Evolutionary conservation across 805 yeast species (phyloP).

Genomic region (Ogataea siamensis): DNA sequence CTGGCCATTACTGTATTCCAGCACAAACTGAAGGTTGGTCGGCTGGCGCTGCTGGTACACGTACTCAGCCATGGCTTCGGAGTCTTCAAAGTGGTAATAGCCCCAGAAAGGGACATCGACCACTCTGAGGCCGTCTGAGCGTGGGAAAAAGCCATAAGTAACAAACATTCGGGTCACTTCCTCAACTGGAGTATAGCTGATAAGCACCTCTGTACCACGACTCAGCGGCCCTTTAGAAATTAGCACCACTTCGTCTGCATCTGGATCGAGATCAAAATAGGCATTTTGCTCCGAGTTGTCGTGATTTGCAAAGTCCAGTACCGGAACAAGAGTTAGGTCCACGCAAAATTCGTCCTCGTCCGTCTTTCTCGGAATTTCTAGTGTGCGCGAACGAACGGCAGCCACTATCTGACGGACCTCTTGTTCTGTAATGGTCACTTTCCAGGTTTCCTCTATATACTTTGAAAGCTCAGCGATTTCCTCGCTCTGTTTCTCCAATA

Average conservation of each 20-base stretch:
- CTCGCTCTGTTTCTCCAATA: slow-evolving; percentile 14
- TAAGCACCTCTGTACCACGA: slow-evolving; percentile 37
- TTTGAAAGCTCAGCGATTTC: slow-evolving; percentile 18
- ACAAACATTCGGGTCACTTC: slow-evolving; percentile 40
- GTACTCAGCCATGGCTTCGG: slow-evolving; percentile 15
- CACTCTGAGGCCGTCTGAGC: slow-evolving; percentile 21
- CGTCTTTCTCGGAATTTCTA: slow-evolving; percentile 58
- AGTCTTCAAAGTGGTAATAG: slow-evolving; percentile 18
- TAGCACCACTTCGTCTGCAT: slow-evolving; percentile 4
- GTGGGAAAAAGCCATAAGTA: slow-evolving; percentile 49
- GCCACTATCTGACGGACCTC: slow-evolving; percentile 28
- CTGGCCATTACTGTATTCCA: slow-evolving; percentile 23
- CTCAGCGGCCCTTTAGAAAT: not conserved
- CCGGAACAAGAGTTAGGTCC: slow-evolving; percentile 59
- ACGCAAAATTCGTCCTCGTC: slow-evolving; percentile 41
- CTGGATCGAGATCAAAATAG: slow-evolving; percentile 47
- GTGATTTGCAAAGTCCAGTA: slow-evolving; percentile 70
- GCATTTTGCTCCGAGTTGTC: slow-evolving; percentile 45
- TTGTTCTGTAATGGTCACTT: slow-evolving; percentile 9
- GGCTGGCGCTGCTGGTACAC: slow-evolving; percentile 36
- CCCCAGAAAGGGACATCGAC: slow-evolving; percentile 39
- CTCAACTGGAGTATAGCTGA: slow-evolving; percentile 43
- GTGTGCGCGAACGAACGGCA: slow-evolving; percentile 56
- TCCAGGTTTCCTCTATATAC: slow-evolving; percentile 20
- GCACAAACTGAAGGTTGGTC: slow-evolving; percentile 40